A percentile compares a stretch with the other conserved stretches of the same genome.
These are phyloP conservation scores for Penicillium sclerotigenum DNA, from an alignment of 2,329 filamentous ascomycete species.

Conservation along the genomic window DNA sequence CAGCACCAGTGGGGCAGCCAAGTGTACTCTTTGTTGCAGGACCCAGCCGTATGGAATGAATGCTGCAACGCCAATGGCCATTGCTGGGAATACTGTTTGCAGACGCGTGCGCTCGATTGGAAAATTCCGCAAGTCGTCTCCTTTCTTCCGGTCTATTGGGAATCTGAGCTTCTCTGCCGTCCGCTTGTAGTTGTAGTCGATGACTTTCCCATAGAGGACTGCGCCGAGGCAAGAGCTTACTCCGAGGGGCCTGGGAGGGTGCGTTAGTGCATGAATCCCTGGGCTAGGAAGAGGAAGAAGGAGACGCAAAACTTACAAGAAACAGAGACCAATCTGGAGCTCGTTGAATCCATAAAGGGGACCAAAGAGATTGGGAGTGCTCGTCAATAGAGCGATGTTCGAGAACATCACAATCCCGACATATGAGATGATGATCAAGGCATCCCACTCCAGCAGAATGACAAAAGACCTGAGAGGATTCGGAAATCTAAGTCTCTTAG, in stretches of 20 bases:
- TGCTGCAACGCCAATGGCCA: slow-evolving; percentile 25
- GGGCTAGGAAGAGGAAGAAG: neutral
- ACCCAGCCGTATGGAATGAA: slow-evolving; percentile 35
- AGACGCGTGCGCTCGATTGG: slow-evolving; percentile 36
- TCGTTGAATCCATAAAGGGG: slow-evolving; percentile 35
- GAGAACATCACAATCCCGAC: slow-evolving; percentile 36
- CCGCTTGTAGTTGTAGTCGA: slow-evolving; percentile 25
- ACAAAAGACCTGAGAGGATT: slow-evolving; percentile 45
- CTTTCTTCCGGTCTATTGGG: slow-evolving; percentile 27
- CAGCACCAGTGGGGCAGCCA: slow-evolving; percentile 28
- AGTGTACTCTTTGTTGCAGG: slow-evolving; percentile 19
- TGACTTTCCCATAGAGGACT: slow-evolving; percentile 22
- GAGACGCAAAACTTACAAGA: slow-evolving; percentile 18
- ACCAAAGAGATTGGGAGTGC: slow-evolving; percentile 39
- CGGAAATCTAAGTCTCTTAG: slow-evolving; percentile 41
- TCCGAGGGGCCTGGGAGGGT: slow-evolving; percentile 19
- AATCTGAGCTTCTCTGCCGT: slow-evolving; percentile 13
- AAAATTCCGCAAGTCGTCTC: slow-evolving; percentile 47
- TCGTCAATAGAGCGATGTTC: slow-evolving; percentile 40
- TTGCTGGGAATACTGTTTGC: slow-evolving; percentile 23
- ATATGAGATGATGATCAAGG: slow-evolving; percentile 35
- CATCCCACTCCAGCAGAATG: slow-evolving; percentile 41
- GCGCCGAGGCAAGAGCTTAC: slow-evolving; percentile 19
- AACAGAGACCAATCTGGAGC: slow-evolving; percentile 27
- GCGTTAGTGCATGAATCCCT: neutral